Evolutionary conservation across 1,284 basidiomycete genomes (phyloP).

Genomic region (Uromyces viciae-fabae): DNA sequence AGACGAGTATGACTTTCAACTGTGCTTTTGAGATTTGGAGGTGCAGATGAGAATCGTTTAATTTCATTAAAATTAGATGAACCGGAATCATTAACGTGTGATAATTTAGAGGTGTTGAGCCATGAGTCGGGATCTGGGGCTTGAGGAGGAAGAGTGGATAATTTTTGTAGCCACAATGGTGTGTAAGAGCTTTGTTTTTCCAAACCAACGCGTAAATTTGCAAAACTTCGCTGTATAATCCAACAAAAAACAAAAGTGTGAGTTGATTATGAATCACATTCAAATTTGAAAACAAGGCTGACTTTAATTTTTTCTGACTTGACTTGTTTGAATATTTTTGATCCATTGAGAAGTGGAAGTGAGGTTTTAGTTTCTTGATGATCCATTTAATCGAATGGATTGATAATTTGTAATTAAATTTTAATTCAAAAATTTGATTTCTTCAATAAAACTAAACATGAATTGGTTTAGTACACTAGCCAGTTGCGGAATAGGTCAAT

Average conservation of each 20-base stretch:
- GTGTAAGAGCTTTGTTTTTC: background rate
- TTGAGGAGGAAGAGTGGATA: background rate
- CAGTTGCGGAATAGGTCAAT: background rate
- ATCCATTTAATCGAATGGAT: no score
- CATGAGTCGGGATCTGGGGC: background rate
- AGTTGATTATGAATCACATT: background rate
- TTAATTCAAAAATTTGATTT: no score
- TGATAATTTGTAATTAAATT: no score
- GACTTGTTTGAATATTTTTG: background rate
- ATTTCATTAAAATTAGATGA: background rate
- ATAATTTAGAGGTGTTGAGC: no score
- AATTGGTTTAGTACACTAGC: background rate
- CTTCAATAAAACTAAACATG: no score
- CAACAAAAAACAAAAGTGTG: background rate
- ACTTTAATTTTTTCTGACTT: background rate
- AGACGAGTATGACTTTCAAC: constrained; percentile 15
- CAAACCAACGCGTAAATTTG: constrained; percentile 9
- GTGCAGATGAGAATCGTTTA: background rate
- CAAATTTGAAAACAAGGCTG: background rate
- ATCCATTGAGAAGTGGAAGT: background rate
- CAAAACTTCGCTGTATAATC: background rate
- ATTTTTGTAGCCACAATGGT: constrained; percentile 12
- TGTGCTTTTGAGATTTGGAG: no score
- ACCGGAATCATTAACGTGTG: no score
- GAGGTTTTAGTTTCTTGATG: no score